Conservation (phyloP, 805 yeast species). For the Kazachstania viticola region DNA sequence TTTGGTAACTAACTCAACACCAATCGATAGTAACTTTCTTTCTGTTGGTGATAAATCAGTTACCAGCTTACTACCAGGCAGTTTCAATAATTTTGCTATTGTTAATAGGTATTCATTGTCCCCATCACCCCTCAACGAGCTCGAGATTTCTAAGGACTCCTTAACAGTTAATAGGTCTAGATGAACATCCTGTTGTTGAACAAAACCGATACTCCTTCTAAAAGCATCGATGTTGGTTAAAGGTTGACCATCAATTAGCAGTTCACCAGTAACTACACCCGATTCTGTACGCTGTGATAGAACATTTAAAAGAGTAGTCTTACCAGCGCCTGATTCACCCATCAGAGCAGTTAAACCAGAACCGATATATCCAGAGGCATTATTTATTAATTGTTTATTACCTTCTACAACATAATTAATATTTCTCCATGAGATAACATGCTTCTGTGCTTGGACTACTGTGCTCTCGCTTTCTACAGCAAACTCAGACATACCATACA, state of each 20-base stretch:
- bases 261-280: slow-evolving; percentile 49
- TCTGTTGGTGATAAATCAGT: slow-evolving; percentile 44
- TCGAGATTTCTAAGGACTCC: slow-evolving; percentile 42
- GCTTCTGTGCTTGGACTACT: slow-evolving; percentile 22
- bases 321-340: slow-evolving; percentile 63
- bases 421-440: slow-evolving; percentile 51
- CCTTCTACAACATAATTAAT: slow-evolving; percentile 40
- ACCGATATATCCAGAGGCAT: slow-evolving; percentile 53
- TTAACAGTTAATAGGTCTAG: slow-evolving; percentile 39
- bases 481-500: not conserved
- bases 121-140: slow-evolving; percentile 35
- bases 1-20: slow-evolving; percentile 44
- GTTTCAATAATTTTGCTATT: slow-evolving; percentile 34
- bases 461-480: not conserved
- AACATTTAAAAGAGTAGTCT: slow-evolving; percentile 46
- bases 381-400: slow-evolving; percentile 28
- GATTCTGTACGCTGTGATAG: slow-evolving; percentile 39
- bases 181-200: slow-evolving; percentile 50
- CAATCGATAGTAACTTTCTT: slow-evolving; percentile 42
- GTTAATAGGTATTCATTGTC: slow-evolving; percentile 20
- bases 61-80: slow-evolving; percentile 34
- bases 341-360: slow-evolving; percentile 54
- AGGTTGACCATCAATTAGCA: slow-evolving; percentile 43
- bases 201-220: slow-evolving; percentile 46
- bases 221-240: slow-evolving; percentile 33